A percentile compares a stretch with the other conserved stretches of the same genome.
phyloP scores from a whole-genome alignment of 1,284 basidiomycete species.

The Peniophora sp. region DNA sequence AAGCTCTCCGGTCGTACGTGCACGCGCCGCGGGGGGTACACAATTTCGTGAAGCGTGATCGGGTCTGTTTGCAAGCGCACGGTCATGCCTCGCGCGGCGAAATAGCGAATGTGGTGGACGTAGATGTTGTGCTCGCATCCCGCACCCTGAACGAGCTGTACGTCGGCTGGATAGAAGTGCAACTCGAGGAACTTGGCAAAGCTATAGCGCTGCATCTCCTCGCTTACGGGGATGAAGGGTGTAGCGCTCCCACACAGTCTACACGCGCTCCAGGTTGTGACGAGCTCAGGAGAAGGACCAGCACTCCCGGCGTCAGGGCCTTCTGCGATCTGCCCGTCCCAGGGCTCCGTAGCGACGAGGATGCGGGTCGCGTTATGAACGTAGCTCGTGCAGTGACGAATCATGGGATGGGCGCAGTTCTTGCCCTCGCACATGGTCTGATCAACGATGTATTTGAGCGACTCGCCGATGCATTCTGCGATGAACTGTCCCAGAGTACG shows the following conservation, averaged over 20 bases:
- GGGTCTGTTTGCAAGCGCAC: slow-evolving; percentile 88
- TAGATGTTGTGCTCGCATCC: slow-evolving; percentile 94
- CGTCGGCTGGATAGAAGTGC: slow-evolving; percentile 85
- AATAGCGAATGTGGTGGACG: slow-evolving; percentile 89
- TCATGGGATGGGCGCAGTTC: slow-evolving; percentile 74
- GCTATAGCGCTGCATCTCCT: slow-evolving; percentile 91
- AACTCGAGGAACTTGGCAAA: slow-evolving; percentile 91
- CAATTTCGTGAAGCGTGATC: slow-evolving; percentile 78
- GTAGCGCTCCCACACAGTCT: slow-evolving; percentile 76
- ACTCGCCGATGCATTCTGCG: slow-evolving; percentile 71
- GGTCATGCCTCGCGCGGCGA: slow-evolving; percentile 78
- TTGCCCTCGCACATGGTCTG: slow-evolving; percentile 72
- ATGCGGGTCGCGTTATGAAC: slow-evolving; percentile 85
- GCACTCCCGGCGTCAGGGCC: slow-evolving; percentile 27
- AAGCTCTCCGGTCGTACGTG: slow-evolving; percentile 81
- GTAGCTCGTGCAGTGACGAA: slow-evolving; percentile 83
- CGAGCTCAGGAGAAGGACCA: slow-evolving; percentile 54
- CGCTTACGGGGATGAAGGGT: slow-evolving; percentile 84
- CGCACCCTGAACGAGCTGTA: slow-evolving; percentile 73
- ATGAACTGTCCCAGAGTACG: slow-evolving; percentile 90
- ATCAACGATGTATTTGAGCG: slow-evolving; percentile 58
- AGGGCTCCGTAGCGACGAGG: slow-evolving; percentile 82
- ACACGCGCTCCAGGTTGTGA: slow-evolving; percentile 93
- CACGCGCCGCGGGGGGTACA: slow-evolving; percentile 85
- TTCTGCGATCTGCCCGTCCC: slow-evolving; percentile 69